Base-by-base conservation (phyloP, 176 grass and related monocot genomes). In the Hyparrhenia diplandra region DNA sequence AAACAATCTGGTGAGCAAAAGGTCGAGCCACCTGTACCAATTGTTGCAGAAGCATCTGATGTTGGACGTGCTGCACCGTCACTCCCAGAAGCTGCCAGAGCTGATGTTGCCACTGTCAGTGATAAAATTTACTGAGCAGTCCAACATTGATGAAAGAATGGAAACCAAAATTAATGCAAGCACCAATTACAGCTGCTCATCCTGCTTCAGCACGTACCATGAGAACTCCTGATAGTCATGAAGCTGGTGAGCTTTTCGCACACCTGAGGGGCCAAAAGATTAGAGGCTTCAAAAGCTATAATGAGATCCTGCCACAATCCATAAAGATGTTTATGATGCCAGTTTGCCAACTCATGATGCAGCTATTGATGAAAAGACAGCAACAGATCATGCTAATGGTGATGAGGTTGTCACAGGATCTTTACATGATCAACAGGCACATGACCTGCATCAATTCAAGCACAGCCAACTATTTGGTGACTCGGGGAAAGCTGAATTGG, bases 261-360 rank as follows among this genome's bases (percentile, higher is more conserved):
- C 59, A 73, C 30, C 31, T 73, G 83, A 71, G 57, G 75, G 37
- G n/a, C n/a, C 30, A 66, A 78, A 78, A 85, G 55, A 61, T 71
- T 40, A 69, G 67, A 78, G 57, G 41, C 32, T 34, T 27, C 45
- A 36, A 85, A 85, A 79, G 55, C 17, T 51, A 73, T 11, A n/a
- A 39, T 42, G 36, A 21, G 67, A 71, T 85, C 5, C 58, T 24
- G 67, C 67, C 41, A 79, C 25, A 62, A 54, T 71, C 12, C 5
- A 10, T 52, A 42, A 73, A 64, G 42, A 79, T 85, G 41, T 24
- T n/a, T 30, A 20, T 24, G 29, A 71, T 63, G 52, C 14, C n/a
- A 64, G 57, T 63, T 49, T 37, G 18, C 49, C 41, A 27, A 28
- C 30, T 66, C 41, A 74, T 83, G 70, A 37, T 83, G 69, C 24